Evolutionary conservation across 306 rosid species (phyloP), one percentile per base, ranked within the genome.

Genomic region (Boehmeria nivea): DNA sequence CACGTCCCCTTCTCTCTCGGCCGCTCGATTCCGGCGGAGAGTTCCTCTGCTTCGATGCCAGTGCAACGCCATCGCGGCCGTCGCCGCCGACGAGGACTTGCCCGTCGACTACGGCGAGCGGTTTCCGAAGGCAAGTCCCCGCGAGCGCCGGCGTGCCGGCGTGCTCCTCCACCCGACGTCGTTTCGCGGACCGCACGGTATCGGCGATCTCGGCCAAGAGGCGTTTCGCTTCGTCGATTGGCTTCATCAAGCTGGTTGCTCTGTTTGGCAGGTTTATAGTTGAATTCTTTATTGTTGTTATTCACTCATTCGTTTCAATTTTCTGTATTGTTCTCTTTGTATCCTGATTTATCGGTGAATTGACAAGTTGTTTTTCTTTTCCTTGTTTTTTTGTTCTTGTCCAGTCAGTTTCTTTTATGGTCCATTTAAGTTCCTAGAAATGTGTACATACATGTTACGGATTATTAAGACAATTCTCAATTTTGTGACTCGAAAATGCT

Each of bases 111-210:
- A 90, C 61, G 91, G 73, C 0, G 78, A 84, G 21, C 75, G 85
- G 66, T 57, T 82, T 43, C 94, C 87, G 36, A 65, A 62, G 43
- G 34, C 74, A 6, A 26, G 72, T 43, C 83, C 77, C 6, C 26
- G 49, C 0, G 53, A 63, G 37, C 91, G 82, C 42, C 78, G 89
- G 68, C 81, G 98, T 76, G 90, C 95, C 14, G 95, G 98, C 17
- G 79, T 90, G 52, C 26, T 82, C 3, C 88, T 90, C 50, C 98
- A 90, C 57, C 98, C 98, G 66, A 87, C 98, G 50, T 90, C 95
- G 72, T 82, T 87, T 70, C 76, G 75, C 2, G 88, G 98, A 1
- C 94, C 98, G 24, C 60, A 80, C 9, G 95, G 95, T 25, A 82
- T 90, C 42, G 98, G 98, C 23, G 95, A 90, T 71, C 76, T 90